Evolutionary conservation across 371 early-diverging fungal species (phyloP).

Genomic region (Mucor circinelloides): DNA sequence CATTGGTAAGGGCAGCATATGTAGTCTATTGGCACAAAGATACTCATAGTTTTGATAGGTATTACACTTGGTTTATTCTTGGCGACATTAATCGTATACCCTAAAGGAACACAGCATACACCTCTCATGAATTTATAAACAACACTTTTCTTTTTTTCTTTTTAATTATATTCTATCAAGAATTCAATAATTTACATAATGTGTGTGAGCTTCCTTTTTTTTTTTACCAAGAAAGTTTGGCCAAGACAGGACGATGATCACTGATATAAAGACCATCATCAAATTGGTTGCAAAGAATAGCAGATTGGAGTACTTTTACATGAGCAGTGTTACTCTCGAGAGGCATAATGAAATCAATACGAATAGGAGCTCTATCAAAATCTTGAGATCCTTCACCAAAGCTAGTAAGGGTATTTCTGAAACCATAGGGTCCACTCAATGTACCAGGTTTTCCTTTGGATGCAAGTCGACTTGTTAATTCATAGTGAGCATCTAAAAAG

Average conservation of each 20-base stretch:
- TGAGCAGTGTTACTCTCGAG: slow-evolving; percentile 11
- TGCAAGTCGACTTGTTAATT: slow-evolving; percentile 28
- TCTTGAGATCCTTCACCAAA: slow-evolving; percentile 38
- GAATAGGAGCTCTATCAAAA: slow-evolving; percentile 33
- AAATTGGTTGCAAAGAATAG: slow-evolving; percentile 41
- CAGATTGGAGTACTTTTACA: slow-evolving; percentile 31
- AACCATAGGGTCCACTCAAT: slow-evolving; percentile 48
- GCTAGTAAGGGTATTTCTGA: slow-evolving; percentile 47
- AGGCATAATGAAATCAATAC: slow-evolving; percentile 50
- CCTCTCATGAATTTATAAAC: slow-evolving; percentile 51
- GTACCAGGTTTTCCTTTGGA: slow-evolving; percentile 21
- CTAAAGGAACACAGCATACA: slow-evolving; percentile 57
- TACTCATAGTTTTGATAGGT: slow-evolving; percentile 13
- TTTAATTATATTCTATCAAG: not conserved
- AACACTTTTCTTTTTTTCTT: not conserved
- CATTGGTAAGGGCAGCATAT: slow-evolving; percentile 23
- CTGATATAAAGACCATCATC: slow-evolving; percentile 50
- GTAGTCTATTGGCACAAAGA: not conserved
- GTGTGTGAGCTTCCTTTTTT: too few relatives aligned
- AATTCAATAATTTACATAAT: not conserved
- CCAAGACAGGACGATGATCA: slow-evolving; percentile 58
- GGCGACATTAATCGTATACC: slow-evolving; percentile 59
- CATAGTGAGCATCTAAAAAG: slow-evolving; percentile 41
- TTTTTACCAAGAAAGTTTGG: slow-evolving; percentile 36
- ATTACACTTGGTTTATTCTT: slow-evolving; percentile 64